A percentile compares a stretch with the other conserved stretches of the same genome.
Evolutionary conservation across 2,329 filamentous ascomycete genomes (phyloP).

Genomic region (Acrodontium crateriforme): DNA sequence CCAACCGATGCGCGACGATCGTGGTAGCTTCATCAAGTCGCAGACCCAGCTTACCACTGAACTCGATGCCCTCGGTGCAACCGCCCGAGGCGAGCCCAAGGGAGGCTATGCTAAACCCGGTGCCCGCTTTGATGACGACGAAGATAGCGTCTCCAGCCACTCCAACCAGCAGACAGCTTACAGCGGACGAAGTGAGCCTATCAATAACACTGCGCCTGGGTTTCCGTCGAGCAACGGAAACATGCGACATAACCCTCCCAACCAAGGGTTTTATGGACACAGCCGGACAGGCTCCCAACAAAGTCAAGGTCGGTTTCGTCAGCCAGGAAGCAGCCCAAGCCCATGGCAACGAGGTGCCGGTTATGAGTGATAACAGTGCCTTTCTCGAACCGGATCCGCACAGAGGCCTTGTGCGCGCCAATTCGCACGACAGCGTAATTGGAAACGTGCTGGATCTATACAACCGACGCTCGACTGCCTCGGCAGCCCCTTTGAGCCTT

Average conservation of each 20-base stretch:
- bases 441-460: slow-evolving; percentile 1
- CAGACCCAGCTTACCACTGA: slow-evolving; percentile 79
- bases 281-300: slow-evolving; percentile 4
- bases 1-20: slow-evolving; percentile 91
- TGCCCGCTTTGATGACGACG: slow-evolving; percentile 53
- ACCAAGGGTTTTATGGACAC: slow-evolving; percentile 17
- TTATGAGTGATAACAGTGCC: slow-evolving; percentile 42
- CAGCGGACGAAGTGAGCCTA: slow-evolving; percentile 5
- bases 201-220: slow-evolving; percentile 32
- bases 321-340: slow-evolving; percentile 38
- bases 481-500: too few species aligned
- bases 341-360: slow-evolving; percentile 54
- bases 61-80: slow-evolving; percentile 77
- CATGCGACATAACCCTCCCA: slow-evolving; percentile 26
- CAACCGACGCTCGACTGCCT: too few species aligned
- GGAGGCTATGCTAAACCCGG: slow-evolving; percentile 33
- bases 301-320: slow-evolving; percentile 12
- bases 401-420: not conserved
- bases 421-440: not conserved
- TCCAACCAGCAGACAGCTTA: slow-evolving; percentile 20
- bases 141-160: slow-evolving; percentile 47
- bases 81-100: slow-evolving; percentile 63
- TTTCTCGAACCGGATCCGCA: not conserved
- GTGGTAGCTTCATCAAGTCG: slow-evolving; percentile 95
- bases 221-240: slow-evolving; percentile 30